A percentile compares a stretch with the other conserved stretches of the same genome.
Evolutionary conservation across 2,329 filamentous ascomycete species (phyloP).

Genomic region (Botrytis fragariae): DNA sequence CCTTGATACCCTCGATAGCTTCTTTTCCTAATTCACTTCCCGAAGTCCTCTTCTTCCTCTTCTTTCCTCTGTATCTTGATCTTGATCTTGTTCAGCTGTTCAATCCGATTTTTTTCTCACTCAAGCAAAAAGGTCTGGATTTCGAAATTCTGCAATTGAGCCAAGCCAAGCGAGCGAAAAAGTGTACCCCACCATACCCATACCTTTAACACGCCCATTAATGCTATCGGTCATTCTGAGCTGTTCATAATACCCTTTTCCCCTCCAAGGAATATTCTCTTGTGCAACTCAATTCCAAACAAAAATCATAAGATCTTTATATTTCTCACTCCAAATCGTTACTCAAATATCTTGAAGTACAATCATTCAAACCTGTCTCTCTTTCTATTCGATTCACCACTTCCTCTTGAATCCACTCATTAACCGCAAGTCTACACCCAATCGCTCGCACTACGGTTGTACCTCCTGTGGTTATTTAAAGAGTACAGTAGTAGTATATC

Average conservation of each 20-base stretch:
- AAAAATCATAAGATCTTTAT: background rate
- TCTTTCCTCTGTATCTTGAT: background rate
- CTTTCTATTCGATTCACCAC: slow-evolving; percentile 1
- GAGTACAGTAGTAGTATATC: background rate
- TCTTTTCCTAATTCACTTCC: background rate
- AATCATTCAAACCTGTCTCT: slow-evolving; percentile 6
- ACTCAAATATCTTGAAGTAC: background rate
- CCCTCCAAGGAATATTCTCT: slow-evolving; percentile 9
- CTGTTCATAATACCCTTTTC: background rate
- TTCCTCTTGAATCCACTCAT: slow-evolving; percentile 1
- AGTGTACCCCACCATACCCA: slow-evolving; percentile 13
- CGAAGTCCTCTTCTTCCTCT: background rate
- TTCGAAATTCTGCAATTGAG: background rate
- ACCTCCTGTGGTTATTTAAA: background rate
- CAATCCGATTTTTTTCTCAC: background rate
- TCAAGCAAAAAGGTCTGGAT: background rate
- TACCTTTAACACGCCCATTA: background rate
- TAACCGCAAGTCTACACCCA: background rate
- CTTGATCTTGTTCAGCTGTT: background rate
- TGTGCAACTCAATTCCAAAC: background rate
- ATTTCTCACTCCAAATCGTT: background rate
- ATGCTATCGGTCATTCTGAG: slow-evolving; percentile 13
- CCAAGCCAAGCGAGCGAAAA: background rate
- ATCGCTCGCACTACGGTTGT: background rate
- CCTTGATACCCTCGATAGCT: background rate